Evolutionary conservation across 1,284 basidiomycete genomes (phyloP).

Genomic region (Austropuccinia psidii): DNA sequence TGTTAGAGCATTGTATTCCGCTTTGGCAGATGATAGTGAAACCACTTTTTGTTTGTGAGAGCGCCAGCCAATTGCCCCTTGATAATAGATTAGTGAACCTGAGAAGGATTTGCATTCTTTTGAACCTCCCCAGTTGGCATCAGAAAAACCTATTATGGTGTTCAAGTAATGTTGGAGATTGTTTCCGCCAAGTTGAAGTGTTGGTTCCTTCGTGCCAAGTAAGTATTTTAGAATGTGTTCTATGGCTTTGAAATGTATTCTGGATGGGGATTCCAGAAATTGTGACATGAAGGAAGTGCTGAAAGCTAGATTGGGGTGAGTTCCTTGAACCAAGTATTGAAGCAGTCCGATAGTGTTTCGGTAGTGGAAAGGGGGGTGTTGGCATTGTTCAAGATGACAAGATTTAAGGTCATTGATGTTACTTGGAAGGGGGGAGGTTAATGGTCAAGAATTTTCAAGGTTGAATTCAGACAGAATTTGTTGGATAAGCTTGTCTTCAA

Average conservation of each 20-base stretch:
- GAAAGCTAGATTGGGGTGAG: constrained; percentile 4
- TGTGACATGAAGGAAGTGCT: background rate
- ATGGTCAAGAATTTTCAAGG: background rate
- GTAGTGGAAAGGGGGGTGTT: background rate
- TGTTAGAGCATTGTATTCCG: background rate
- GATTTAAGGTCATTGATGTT: background rate
- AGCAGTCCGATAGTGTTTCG: background rate
- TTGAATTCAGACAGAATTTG: background rate
- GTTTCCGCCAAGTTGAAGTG: background rate
- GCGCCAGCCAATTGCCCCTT: background rate
- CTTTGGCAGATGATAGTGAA: background rate
- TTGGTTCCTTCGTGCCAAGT: background rate
- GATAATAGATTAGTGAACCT: background rate
- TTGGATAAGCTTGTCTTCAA: constrained; percentile 12
- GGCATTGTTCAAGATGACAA: background rate
- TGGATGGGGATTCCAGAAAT: background rate
- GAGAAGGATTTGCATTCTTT: background rate
- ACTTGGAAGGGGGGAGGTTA: background rate
- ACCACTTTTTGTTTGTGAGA: background rate
- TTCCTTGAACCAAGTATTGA: constrained; percentile 7
- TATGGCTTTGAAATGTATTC: background rate
- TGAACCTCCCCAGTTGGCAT: background rate
- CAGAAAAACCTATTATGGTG: background rate
- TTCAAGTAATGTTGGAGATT: background rate
- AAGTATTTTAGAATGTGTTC: background rate